Evolutionary conservation across 2,329 filamentous ascomycete species (phyloP).

Genomic region (Ophiocordyceps camponoti-floridani): DNA sequence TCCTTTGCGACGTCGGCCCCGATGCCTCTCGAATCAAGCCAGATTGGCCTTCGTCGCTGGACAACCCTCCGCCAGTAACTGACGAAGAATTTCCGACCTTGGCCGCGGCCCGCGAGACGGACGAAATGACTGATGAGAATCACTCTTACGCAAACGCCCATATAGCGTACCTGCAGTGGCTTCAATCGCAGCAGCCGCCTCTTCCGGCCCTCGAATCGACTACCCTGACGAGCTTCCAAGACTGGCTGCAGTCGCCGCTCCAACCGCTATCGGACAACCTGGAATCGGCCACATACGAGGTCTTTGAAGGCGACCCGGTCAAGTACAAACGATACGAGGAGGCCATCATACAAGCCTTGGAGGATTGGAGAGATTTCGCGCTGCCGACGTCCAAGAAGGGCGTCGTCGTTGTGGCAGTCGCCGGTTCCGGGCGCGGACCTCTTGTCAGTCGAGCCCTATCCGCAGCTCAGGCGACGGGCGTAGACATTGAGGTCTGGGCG

Average conservation of each 20-base stretch:
- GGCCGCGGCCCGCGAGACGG: conserved; percentile 38
- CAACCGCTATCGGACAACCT: conserved; percentile 93
- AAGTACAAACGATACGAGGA: conserved; percentile 94
- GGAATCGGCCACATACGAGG: conserved; percentile 93
- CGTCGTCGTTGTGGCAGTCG: conserved; percentile 72
- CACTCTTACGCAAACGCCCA: conserved; percentile 25
- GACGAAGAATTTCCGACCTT: conserved; percentile 48
- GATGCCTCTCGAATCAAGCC: conserved; percentile 15
- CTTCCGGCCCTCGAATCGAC: conserved; percentile 30
- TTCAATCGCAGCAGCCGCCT: conserved; percentile 66
- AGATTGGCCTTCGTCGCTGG: conserved; percentile 8
- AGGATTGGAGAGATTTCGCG: conserved; percentile 55
- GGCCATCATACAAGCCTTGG: conserved; percentile 64
- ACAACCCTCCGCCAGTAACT: conserved; percentile 16
- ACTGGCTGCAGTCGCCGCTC: conserved; percentile 87
- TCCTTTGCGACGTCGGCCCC: conserved; percentile 45
- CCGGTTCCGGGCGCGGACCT: conserved; percentile 81
- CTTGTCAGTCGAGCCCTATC: conserved; percentile 74
- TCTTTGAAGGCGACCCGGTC: conserved; percentile 95
- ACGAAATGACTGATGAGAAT: conserved; percentile 8
- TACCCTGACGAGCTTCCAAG: conserved; percentile 50
- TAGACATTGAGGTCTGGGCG: conserved; percentile 73
- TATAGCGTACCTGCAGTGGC: conserved; percentile 64
- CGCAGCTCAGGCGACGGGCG: conserved; percentile 58
- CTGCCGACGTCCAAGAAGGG: conserved; percentile 57